Base-by-base conservation (phyloP, 805 yeast species). In the Nakazawaea ishiwadae region DNA sequence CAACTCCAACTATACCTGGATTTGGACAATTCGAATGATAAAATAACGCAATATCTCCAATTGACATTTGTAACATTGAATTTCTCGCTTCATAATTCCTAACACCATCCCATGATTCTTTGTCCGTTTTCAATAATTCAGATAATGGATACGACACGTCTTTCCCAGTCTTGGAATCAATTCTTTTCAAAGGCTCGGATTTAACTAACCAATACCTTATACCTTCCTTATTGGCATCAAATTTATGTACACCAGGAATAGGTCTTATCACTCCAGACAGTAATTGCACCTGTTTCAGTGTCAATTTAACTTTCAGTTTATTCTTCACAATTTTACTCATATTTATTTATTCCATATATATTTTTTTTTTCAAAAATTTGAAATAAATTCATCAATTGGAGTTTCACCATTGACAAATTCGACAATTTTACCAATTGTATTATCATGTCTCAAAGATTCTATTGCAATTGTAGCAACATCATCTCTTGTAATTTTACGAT, bases 61-160 rank as follows among this genome's bases (percentile, higher is more conserved):
- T 48, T 15, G 55, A 46, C 82, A 77, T 77, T 29, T 59, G 57
- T 15, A 66, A 49, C 67, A 77, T 63, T 44, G 68, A 65, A 48
- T 75, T 77, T 45, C 71, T 60, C 1, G 82, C 81, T 55, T 76
- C 81, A 45, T 68, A 68, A 51, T 77, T 77, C 35, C 83, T 59
- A 9, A 77, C 81, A 1, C 83, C 82, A 46, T 74, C 76, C 82
- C 82, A 77, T n/a, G 71, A 65, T 39, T 71, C 73, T 1, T 45
- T 45, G 4, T 54, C 60, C 7, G 62, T 68, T 5, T 61, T 48
- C 14, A 63, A 51, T 10, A 77, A 55, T 23, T 69, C 75, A 7
- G 59, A 59, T 5, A 76, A 57, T 4, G 79, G 63, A 51, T 74
- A 77, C 31, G 64, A 63, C 17, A 70, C 76, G 50, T 77, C 79